Conservation (phyloP, 2,329 filamentous ascomycete species). For the Claviceps spartinae region DNA sequence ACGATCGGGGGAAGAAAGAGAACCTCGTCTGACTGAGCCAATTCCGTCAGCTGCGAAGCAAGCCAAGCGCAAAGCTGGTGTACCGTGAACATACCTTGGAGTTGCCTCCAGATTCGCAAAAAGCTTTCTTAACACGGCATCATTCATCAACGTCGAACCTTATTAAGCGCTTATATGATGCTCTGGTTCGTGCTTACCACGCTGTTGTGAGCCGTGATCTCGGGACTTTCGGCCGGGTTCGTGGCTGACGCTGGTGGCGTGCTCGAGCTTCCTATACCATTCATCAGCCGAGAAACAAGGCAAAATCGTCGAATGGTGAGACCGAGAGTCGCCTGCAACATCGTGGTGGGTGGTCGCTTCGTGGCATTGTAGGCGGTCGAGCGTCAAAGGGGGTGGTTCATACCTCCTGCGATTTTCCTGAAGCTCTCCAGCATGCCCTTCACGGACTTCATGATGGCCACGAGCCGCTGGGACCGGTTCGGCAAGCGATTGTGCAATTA, state of each 20-base stretch:
- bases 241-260: slow-evolving; percentile 10
- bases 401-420: slow-evolving; percentile 30
- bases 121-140: slow-evolving; percentile 46
- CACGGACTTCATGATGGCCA: slow-evolving; percentile 27
- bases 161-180: background rate
- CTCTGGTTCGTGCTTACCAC: slow-evolving; percentile 38
- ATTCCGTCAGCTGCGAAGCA: background rate
- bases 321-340: too few relatives aligned
- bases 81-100: slow-evolving; percentile 27
- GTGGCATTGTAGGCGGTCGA: background rate
- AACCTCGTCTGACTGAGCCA: slow-evolving; percentile 67
- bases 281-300: background rate
- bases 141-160: slow-evolving; percentile 12
- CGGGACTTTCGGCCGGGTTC: slow-evolving; percentile 44
- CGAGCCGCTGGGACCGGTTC: background rate
- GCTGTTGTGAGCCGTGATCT: slow-evolving; percentile 49
- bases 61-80: background rate
- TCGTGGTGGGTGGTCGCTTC: background rate
- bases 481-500: background rate
- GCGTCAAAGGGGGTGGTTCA: background rate
- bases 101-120: slow-evolving; percentile 63
- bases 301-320: background rate
- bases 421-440: slow-evolving; percentile 43
- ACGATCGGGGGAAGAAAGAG: slow-evolving; percentile 87
- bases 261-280: slow-evolving; percentile 1